Percentiles rank a stretch among this genome's conserved stretches.
phyloP scores from a whole-genome alignment of 1,139 yeast genomes.

The Hemisphaericaspora xylofermentans region DNA sequence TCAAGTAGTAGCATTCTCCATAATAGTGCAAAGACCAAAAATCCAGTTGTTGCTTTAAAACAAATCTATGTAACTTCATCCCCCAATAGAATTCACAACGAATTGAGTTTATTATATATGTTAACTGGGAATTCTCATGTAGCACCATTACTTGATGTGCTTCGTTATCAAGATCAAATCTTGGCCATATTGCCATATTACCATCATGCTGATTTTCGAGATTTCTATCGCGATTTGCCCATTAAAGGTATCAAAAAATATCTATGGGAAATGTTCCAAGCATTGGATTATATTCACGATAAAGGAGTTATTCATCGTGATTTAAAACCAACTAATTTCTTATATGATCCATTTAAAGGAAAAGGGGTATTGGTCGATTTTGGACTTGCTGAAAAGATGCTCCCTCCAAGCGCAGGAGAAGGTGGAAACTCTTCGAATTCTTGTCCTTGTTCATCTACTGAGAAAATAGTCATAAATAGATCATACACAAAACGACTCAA shows the following conservation, averaged over 20 bases:
- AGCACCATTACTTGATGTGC: constrained; percentile 86
- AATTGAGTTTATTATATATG: constrained; percentile 70
- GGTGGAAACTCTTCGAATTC: constrained; percentile 16
- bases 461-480: constrained; percentile 21
- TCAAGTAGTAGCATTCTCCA: constrained; percentile 8
- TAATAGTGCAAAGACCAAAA: constrained; percentile 23
- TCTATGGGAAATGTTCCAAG: constrained; percentile 74
- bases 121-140: constrained; percentile 70
- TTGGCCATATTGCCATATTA: constrained; percentile 90
- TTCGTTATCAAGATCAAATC: constrained; percentile 87
- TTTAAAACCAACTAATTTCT: constrained; percentile 84
- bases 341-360: constrained; percentile 73
- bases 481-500: constrained; percentile 36
- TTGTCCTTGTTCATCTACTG: constrained; percentile 34
- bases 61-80: constrained; percentile 94
- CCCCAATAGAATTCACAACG: constrained; percentile 86
- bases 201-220: constrained; percentile 87
- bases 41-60: constrained; percentile 82
- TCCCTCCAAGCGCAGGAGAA: constrained; percentile 6
- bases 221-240: constrained; percentile 78
- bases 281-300: constrained; percentile 72
- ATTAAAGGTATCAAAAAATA: constrained; percentile 77
- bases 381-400: constrained; percentile 74
- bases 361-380: constrained; percentile 88
- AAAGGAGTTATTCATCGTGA: constrained; percentile 84